Base-by-base conservation (phyloP, 805 yeast genomes). In the Metschnikowia proteae region DNA sequence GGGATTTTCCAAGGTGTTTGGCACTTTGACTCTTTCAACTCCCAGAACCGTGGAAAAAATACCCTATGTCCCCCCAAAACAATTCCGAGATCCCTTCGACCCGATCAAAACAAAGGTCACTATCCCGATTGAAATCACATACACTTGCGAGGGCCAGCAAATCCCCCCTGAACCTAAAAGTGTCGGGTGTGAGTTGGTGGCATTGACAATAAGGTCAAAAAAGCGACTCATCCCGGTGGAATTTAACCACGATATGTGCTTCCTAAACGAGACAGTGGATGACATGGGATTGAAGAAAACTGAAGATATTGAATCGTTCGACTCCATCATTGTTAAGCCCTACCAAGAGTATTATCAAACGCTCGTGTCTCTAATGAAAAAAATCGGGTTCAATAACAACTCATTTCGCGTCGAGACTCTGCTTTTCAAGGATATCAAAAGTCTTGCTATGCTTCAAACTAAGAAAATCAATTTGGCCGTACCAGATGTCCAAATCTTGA, bases 211-310 rank as follows among this genome's bases (percentile, higher is more conserved):
- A 9, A 49, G 67, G 30, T 65, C 75, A 2, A 59, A 58, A 23
- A 70, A 68, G 43, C 60, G 70, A 44, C 61, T 54, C 6, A 66
- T 73, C 11, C 78, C 78, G 1, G 59, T 73, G 5, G 75, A 71
- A 37, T 56, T 73, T 51, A 66, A 64, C 49, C 74, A 68, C 46
- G 75, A 70, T 26, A 63, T 70, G 66, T 67, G 70, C 47, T 68
- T 70, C 52, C 53, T 57, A 11, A 73, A 69, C 38, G 64, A 65
- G 23, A 66, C 65, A 29, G 63, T 63, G 32, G 58, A 52, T 29
- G 62, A 66, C 22, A 65, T 64, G 39, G 57, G 58, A 5, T 51
- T 53, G 25, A 59, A 56, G 36, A 55, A 56, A 23, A 30, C 44
- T 4, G 53, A 48, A 4, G 56, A 58, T 27, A 43, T 49, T 35